phyloP scores from a whole-genome alignment of 202 grass and related monocot species.

The Alloteropsis angusta region DNA sequence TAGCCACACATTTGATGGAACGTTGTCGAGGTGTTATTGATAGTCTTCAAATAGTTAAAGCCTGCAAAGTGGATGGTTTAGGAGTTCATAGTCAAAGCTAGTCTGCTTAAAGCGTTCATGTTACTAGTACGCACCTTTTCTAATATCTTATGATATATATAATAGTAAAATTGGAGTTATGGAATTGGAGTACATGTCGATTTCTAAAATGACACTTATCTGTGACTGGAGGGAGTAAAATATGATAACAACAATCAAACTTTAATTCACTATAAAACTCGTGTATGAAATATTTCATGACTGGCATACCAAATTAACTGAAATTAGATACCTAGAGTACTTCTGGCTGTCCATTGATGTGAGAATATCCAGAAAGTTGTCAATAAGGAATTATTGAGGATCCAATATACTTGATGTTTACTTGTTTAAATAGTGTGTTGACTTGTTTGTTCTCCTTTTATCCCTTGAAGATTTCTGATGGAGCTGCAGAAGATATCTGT shows the following conservation, averaged over 20 bases:
- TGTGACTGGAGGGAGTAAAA: background rate
- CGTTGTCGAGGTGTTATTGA: background rate
- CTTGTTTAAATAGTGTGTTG: slow-evolving; percentile 2
- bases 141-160: background rate
- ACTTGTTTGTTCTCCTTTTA: slow-evolving; percentile 25
- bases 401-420: slow-evolving; percentile 17
- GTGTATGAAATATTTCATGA: slow-evolving; percentile 14
- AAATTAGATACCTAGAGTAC: background rate
- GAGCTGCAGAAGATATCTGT: slow-evolving; percentile 67
- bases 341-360: background rate
- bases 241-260: background rate
- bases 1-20: background rate
- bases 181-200: background rate
- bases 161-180: background rate
- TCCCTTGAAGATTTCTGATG: slow-evolving; percentile 67
- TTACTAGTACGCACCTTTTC: background rate
- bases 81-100: background rate
- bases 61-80: background rate
- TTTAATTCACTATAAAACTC: background rate
- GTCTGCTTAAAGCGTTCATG: background rate
- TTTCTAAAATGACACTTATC: background rate
- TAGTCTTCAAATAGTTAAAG: background rate
- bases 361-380: background rate
- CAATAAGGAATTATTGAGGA: background rate
- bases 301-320: background rate